Evolutionary conservation across 495 filamentous ascomycete genomes (phyloP).

Genomic region (Cercophora newfieldiana): DNA sequence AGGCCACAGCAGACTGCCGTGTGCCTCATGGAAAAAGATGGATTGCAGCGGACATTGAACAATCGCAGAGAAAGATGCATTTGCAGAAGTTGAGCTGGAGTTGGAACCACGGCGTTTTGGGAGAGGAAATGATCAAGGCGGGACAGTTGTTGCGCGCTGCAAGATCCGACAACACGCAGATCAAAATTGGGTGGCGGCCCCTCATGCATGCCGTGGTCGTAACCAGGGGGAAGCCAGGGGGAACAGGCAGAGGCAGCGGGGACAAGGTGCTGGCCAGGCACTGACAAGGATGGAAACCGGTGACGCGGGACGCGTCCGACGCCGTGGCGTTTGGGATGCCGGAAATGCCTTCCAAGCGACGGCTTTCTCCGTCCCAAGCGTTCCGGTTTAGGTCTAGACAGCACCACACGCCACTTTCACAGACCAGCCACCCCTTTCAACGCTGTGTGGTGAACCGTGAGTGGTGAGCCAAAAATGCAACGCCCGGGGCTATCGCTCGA

Average conservation of each 20-base stretch:
- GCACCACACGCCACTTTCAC: not conserved
- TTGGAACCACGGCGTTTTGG: not conserved
- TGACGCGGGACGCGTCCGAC: not conserved
- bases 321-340: not conserved
- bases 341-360: not conserved
- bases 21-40: not conserved
- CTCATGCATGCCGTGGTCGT: not conserved
- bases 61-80: not conserved
- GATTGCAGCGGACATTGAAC: not conserved
- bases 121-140: not conserved
- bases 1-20: not conserved
- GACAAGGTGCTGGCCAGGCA: not conserved
- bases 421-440: not conserved
- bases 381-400: not conserved
- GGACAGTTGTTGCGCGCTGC: not conserved
- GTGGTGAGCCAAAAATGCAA: not conserved
- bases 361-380: not conserved
- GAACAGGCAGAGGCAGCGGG: not conserved
- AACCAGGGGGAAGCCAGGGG: not conserved
- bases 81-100: not conserved
- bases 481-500: not conserved
- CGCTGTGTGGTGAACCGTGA: not conserved
- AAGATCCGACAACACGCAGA: not conserved
- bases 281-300: not conserved
- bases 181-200: slow-evolving; percentile 1